A percentile compares a stretch with the other conserved stretches of the same genome.
Conservation (phyloP, 495 filamentous ascomycete genomes). For the Xylaria intraflava region DNA sequence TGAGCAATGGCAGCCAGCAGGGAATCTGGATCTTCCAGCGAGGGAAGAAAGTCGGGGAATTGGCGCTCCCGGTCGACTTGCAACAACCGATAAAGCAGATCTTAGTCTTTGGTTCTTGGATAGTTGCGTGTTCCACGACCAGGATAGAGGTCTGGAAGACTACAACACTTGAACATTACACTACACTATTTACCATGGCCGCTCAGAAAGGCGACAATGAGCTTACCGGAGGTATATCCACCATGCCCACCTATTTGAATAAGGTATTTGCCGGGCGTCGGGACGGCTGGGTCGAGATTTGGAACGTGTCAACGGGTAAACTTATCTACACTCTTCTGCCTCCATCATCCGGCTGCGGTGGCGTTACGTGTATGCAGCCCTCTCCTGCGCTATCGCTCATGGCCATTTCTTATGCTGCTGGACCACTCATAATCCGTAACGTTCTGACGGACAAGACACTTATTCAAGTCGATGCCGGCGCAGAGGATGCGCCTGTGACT, state of each 20-base stretch:
- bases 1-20: conserved; percentile 44
- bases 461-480: conserved; percentile 56
- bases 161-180: conserved; percentile 79
- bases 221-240: conserved; percentile 66
- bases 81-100: conserved; percentile 68
- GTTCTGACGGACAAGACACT: conserved; percentile 65
- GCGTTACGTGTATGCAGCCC: conserved; percentile 76
- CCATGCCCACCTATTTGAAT: conserved; percentile 90
- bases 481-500: conserved; percentile 54
- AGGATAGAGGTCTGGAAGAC: conserved; percentile 86
- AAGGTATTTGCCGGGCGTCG: conserved; percentile 83
- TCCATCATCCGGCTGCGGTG: conserved; percentile 54
- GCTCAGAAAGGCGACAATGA: conserved; percentile 45
- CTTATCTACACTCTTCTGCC: conserved; percentile 79
- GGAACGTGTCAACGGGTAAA: conserved; percentile 90
- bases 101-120: conserved; percentile 82
- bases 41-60: conserved; percentile 74
- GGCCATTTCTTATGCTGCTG: conserved; percentile 76
- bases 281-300: conserved; percentile 91
- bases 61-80: conserved; percentile 56
- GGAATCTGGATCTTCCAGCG: conserved; percentile 93
- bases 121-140: conserved; percentile 70
- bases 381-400: conserved; percentile 78
- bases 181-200: conserved; percentile 56
- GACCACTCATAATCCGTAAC: conserved; percentile 72